Percentiles rank a stretch among this genome's conserved stretches.
Conservation (phyloP, 2,329 filamentous ascomycete species). For the Chaetomiaceae sp. region DNA sequence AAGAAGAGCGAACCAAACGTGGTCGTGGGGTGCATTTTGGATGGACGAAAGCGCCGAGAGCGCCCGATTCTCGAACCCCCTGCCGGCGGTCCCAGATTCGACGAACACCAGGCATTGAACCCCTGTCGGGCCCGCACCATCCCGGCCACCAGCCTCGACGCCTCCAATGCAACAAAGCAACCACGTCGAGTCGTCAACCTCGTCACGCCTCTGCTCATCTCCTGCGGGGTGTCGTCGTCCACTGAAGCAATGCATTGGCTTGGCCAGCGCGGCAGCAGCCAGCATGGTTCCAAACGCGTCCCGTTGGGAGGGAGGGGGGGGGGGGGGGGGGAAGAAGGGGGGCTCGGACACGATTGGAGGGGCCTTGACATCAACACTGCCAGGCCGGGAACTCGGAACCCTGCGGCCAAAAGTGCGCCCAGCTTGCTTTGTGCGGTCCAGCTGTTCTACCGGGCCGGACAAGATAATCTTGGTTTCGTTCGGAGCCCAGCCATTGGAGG, state of each 20-base stretch:
- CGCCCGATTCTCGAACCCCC: background rate
- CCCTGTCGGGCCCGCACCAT: slow-evolving; percentile 11
- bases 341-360: background rate
- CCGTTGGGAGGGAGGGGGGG: too few species aligned
- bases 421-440: too few species aligned
- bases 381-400: background rate
- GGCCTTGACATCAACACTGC: background rate
- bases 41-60: too few species aligned
- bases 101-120: slow-evolving; percentile 3
- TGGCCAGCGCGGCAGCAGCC: slow-evolving; percentile 10
- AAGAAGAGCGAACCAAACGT: too few species aligned
- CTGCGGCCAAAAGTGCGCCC: background rate
- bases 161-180: slow-evolving; percentile 14
- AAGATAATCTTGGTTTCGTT: background rate
- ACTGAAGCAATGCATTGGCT: slow-evolving; percentile 9
- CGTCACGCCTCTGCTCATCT: slow-evolving; percentile 13
- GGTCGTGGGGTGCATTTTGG: too few species aligned
- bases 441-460: background rate
- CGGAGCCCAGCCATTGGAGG: background rate
- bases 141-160: slow-evolving; percentile 12
- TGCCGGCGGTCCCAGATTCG: background rate
- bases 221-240: slow-evolving; percentile 1
- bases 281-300: too few species aligned
- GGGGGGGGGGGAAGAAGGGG: too few species aligned
- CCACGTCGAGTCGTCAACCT: slow-evolving; percentile 18